Conservation (phyloP, 2,329 filamentous ascomycete genomes). For the Sphaerulina populicola region DNA sequence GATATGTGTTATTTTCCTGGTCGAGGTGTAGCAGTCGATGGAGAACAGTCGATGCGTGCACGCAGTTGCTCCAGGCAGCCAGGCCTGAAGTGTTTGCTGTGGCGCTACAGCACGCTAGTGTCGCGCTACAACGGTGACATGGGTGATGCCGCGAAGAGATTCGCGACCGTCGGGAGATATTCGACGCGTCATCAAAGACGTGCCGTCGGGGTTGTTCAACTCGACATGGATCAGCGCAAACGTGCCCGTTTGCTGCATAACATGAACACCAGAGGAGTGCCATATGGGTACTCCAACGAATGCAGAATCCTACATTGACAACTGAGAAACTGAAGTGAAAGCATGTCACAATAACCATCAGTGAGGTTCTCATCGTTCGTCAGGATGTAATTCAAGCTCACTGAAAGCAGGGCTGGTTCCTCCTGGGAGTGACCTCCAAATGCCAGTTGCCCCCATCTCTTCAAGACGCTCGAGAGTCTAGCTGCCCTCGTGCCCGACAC, state of each 20-base stretch:
- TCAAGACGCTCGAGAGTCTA: no score
- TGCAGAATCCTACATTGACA: no score
- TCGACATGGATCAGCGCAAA: not conserved
- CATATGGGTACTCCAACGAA: no score
- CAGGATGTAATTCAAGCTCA: no score
- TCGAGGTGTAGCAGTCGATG: not conserved
- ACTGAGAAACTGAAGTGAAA: no score
- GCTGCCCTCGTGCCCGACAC: no score
- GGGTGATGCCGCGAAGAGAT: not conserved
- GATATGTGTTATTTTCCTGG: not conserved
- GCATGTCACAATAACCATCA: no score
- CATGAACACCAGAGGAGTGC: not conserved
- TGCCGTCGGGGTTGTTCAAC: not conserved
- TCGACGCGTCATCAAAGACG: not conserved
- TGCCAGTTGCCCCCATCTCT: no score
- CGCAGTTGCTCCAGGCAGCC: not conserved
- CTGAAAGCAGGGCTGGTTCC: no score
- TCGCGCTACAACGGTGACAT: not conserved
- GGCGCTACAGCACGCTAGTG: not conserved
- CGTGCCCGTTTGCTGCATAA: not conserved
- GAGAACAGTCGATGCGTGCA: not conserved
- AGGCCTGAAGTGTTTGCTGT: not conserved
- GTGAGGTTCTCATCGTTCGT: no score
- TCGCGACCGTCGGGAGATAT: not conserved
- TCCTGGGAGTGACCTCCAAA: no score